Evolutionary conservation across 106 monocot genomes (phyloP).

Genomic region (Gastrodia elata): DNA sequence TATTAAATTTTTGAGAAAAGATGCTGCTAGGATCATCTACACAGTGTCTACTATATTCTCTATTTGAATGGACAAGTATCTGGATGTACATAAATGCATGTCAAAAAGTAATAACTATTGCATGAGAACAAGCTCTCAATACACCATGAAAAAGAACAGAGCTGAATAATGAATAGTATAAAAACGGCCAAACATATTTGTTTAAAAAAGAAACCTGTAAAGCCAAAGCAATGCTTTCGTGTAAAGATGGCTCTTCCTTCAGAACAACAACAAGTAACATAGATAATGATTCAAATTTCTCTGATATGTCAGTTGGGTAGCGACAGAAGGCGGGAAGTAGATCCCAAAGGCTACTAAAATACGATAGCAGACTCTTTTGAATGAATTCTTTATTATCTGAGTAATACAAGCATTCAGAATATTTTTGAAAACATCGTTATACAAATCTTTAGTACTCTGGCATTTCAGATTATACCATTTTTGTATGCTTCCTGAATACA

Average conservation of each 20-base stretch:
- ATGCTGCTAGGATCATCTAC: constrained; percentile 7
- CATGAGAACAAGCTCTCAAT: not conserved
- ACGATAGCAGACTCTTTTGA: constrained; percentile 24
- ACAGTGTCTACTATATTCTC: constrained; percentile 2
- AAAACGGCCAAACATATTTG: not conserved
- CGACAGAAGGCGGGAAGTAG: constrained; percentile 86
- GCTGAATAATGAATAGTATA: not conserved
- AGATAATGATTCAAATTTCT: constrained; percentile 43
- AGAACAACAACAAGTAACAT: constrained; percentile 29
- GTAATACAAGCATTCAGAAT: constrained; percentile 7
- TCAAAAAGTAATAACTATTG: not conserved
- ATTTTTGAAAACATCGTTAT: not conserved
- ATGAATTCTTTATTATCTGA: constrained; percentile 33
- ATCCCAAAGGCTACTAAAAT: constrained; percentile 45
- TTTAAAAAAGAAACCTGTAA: constrained; percentile 45
- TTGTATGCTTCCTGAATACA: constrained; percentile 27
- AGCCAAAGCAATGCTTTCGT: constrained; percentile 38
- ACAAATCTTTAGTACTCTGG: not conserved
- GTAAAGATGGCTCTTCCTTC: constrained; percentile 45
- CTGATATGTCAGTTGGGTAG: constrained; percentile 45
- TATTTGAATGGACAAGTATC: constrained; percentile 68
- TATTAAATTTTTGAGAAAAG: constrained; percentile 8
- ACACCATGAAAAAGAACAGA: not conserved
- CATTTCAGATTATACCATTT: constrained; percentile 29
- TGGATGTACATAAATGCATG: constrained; percentile 8